Conservation (phyloP, 2,329 filamentous ascomycete genomes). For the Fusarium algeriense region DNA sequence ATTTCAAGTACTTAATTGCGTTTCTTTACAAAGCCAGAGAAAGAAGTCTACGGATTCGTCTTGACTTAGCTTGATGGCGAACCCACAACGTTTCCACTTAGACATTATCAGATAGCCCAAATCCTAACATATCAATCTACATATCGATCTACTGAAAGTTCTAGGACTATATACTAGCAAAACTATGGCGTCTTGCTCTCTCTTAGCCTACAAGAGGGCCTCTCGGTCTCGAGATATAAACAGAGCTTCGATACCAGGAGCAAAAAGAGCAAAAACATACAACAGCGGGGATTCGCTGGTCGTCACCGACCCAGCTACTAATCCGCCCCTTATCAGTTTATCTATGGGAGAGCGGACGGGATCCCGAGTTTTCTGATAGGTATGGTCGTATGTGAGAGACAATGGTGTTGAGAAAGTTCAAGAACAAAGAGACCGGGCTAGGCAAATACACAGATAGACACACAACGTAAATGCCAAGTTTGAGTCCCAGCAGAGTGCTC, state of each 20-base stretch:
- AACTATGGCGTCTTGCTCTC: not conserved
- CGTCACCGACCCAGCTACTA: conserved; percentile 21
- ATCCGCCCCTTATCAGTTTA: conserved; percentile 13
- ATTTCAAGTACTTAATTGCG: not conserved
- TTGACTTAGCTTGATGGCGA: not conserved
- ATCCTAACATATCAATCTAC: not conserved
- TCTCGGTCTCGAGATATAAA: not conserved
- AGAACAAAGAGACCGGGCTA: not conserved
- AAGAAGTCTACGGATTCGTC: not conserved
- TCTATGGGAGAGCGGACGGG: conserved; percentile 9
- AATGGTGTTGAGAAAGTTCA: not conserved
- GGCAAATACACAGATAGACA: not conserved
- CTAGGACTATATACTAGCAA: accelerated
- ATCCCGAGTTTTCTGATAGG: conserved; percentile 10
- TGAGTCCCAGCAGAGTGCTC: too few species aligned
- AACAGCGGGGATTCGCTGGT: conserved; percentile 13
- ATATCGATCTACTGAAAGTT: not conserved
- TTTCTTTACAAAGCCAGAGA: not conserved
- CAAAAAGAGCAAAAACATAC: conserved; percentile 15
- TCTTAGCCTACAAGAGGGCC: too few species aligned
- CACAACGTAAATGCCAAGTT: not conserved
- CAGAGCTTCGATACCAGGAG: not conserved
- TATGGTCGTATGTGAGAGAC: conserved; percentile 5
- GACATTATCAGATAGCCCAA: not conserved
- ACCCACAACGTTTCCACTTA: not conserved